Base-by-base conservation (phyloP, 2,329 filamentous ascomycete genomes). In the Penicillium sp. region DNA sequence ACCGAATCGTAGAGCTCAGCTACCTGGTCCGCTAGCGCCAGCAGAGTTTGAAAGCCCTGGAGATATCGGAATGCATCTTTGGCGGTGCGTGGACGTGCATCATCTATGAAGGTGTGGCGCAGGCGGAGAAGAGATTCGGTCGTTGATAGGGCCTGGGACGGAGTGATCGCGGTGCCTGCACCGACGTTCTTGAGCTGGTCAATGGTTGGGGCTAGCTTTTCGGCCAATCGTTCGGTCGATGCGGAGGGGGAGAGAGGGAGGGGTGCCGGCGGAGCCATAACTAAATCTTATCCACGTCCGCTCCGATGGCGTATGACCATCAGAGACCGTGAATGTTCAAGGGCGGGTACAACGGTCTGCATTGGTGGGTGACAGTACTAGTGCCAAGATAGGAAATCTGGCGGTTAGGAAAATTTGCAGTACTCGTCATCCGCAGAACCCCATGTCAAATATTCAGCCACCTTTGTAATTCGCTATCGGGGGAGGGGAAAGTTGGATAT, bases 41-140 rank as follows among this genome's bases (percentile, higher is more conserved):
- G 79, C 22, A 96, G 76, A 42, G 82, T 81, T 65, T 90, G 85
- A 72, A 96, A 96, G 66, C 92, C 92, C 55, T 83, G 81, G 26
- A 92, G 82, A 68, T 90, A 85, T 62, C 92, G 85, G 71, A 97
- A 96, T 64, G 90, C 87, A 76, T 96, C 90, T 76, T 92, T 90
- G 43, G 79, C 78, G 57, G 80, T 77, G 48, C 75, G 75, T 29
- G 78, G 75, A 56, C 76, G 73, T 61, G 74, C 73, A 59, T 76
- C 75, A 56, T 84, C 82, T 60, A 85, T 82, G 45, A 85, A 77
- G 54, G 82, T 76, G 73, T 90, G 88, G 66, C 86, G 84, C 57
- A 93, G 82, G 50, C 85, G 81, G 62, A 85, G 83, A 55, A 89
- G 78, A 51, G 80, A 78, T 62, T 84, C 81, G 60, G 82, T 72